Evolutionary conservation across 2,329 filamentous ascomycete genomes (phyloP).

Genomic region (Cercospora canescens): DNA sequence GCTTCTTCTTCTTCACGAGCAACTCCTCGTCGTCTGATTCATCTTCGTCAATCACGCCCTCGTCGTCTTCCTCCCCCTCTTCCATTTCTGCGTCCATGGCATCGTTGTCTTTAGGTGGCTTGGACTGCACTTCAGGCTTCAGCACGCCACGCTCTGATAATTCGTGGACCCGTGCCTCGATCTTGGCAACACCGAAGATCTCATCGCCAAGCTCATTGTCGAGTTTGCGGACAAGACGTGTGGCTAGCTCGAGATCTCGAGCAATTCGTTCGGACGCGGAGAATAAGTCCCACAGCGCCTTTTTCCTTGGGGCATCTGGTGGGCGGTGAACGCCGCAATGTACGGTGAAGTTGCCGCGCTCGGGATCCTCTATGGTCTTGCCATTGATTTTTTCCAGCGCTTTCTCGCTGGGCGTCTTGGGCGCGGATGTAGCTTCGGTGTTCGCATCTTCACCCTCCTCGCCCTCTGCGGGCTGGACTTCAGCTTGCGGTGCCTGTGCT

Average conservation of each 20-base stretch:
- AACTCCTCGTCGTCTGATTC: conserved; percentile 90
- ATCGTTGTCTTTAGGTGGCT: conserved; percentile 57
- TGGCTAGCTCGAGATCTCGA: conserved; percentile 81
- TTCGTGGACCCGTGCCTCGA: conserved; percentile 84
- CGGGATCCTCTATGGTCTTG: conserved; percentile 93
- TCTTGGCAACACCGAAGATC: conserved; percentile 74
- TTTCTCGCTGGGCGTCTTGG: conserved; percentile 58
- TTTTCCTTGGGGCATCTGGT: conserved; percentile 81
- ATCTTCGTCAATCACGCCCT: conserved; percentile 53
- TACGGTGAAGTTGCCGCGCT: conserved; percentile 92
- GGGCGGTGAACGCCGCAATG: conserved; percentile 96
- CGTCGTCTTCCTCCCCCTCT: conserved; percentile 68
- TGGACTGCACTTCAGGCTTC: conserved; percentile 61
- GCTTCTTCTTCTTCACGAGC: conserved; percentile 90
- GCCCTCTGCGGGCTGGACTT: conserved; percentile 16
- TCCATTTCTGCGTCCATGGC: conserved; percentile 69
- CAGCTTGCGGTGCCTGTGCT: conserved; percentile 52
- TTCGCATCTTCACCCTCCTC: conserved; percentile 11
- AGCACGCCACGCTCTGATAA: conserved; percentile 74
- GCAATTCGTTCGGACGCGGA: conserved; percentile 91
- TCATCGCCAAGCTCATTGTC: conserved; percentile 79
- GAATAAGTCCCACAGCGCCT: conserved; percentile 95
- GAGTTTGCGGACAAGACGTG: conserved; percentile 78
- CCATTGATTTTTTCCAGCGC: conserved; percentile 94
- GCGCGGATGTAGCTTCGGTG: conserved; percentile 12